These are phyloP conservation scores for Aspergillus sp. DNA, from an alignment of 2,329 filamentous ascomycete species.

Conservation along the genomic window DNA sequence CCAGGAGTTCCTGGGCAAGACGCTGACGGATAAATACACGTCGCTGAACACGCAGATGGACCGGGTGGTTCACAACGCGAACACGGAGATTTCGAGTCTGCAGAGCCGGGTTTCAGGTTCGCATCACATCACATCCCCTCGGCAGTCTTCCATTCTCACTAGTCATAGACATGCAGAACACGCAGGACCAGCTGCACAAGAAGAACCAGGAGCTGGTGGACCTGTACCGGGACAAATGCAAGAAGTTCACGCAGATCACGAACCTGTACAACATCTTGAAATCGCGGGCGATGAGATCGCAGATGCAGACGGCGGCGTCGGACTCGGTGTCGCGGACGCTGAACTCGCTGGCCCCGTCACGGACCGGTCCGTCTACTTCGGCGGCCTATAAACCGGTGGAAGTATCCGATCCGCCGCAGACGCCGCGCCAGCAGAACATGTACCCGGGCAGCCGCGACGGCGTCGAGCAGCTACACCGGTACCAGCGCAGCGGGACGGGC, in stretches of 20 bases:
- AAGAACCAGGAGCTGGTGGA: slow-evolving; percentile 65
- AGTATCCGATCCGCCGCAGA: slow-evolving; percentile 15
- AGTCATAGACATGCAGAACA: slow-evolving; percentile 50
- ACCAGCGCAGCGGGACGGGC: slow-evolving; percentile 32
- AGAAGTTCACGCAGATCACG: slow-evolving; percentile 59
- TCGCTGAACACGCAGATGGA: slow-evolving; percentile 58
- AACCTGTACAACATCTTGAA: slow-evolving; percentile 50
- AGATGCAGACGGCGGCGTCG: slow-evolving; percentile 47
- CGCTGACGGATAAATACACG: slow-evolving; percentile 61
- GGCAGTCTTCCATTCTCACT: too few relatives aligned
- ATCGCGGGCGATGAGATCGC: slow-evolving; percentile 44
- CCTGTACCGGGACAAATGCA: slow-evolving; percentile 60
- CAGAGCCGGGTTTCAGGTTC: slow-evolving; percentile 56
- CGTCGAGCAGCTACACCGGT: slow-evolving; percentile 28
- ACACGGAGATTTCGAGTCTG: slow-evolving; percentile 58
- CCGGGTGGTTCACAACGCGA: slow-evolving; percentile 64
- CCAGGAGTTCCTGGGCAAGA: slow-evolving; percentile 64
- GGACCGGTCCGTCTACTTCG: slow-evolving; percentile 8
- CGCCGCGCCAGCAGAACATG: slow-evolving; percentile 13
- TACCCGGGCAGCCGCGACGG: slow-evolving; percentile 18
- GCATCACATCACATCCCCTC: too few relatives aligned
- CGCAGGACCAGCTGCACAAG: slow-evolving; percentile 54
- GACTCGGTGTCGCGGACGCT: slow-evolving; percentile 42
- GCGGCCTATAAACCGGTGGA: slow-evolving; percentile 5
- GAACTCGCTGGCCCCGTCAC: slow-evolving; percentile 22